phyloP scores from a whole-genome alignment of 305 asterid species.

The Euphrasia arctica region DNA sequence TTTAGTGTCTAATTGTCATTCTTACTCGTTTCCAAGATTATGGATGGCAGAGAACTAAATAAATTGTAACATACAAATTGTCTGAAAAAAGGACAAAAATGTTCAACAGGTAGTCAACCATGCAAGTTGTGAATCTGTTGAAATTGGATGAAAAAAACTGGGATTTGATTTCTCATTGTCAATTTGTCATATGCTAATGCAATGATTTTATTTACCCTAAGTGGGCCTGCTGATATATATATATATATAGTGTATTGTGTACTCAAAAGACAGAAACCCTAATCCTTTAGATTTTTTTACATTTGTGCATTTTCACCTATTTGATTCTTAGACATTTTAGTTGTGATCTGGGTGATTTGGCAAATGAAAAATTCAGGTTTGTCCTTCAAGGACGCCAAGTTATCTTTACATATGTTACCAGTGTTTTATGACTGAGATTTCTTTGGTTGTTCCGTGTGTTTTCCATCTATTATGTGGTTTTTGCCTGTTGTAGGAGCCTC shows the following conservation, averaged over 20 bases:
- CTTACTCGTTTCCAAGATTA: background rate
- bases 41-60: background rate
- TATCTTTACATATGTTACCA: background rate
- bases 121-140: slow-evolving; percentile 14
- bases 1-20: background rate
- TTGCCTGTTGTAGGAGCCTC: slow-evolving; percentile 46
- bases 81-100: background rate
- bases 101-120: background rate
- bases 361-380: slow-evolving; percentile 11
- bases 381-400: slow-evolving; percentile 9
- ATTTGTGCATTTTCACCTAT: background rate
- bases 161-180: background rate
- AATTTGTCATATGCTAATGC: background rate
- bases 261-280: background rate
- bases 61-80: background rate
- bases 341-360: slow-evolving; percentile 12
- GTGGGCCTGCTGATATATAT: background rate
- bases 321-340: slow-evolving; percentile 2
- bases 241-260: background rate
- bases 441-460: slow-evolving; percentile 11
- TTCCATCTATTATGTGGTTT: slow-evolving; percentile 16
- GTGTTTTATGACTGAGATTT: slow-evolving; percentile 5
- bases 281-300: slow-evolving; percentile 9
- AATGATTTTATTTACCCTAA: background rate
- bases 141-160: slow-evolving; percentile 3